A percentile compares a stretch with the other conserved stretches of the same genome.
phyloP scores from a whole-genome alignment of 139 green algal genomes.

The Chlamydomonas incerta region DNA sequence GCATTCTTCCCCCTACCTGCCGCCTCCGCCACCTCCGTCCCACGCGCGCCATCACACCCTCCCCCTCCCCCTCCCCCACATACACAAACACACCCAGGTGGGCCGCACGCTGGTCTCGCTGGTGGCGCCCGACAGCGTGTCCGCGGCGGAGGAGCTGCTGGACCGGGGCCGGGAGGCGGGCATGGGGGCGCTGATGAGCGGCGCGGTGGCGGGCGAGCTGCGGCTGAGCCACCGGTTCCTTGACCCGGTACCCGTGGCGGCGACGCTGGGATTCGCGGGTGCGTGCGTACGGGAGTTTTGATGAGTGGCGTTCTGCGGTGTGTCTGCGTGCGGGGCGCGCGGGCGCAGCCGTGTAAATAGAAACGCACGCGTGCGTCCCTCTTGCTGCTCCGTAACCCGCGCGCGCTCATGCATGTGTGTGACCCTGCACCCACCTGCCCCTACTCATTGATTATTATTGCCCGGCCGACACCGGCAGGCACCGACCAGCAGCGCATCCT shows the following conservation, averaged over 20 bases:
- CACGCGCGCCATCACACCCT: background rate
- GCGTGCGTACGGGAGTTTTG: too few relatives aligned
- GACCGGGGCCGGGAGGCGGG: background rate
- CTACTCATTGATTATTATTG: too few relatives aligned
- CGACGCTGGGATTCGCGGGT: background rate
- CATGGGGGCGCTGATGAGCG: background rate
- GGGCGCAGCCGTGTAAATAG: too few relatives aligned
- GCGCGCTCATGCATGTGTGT: too few relatives aligned
- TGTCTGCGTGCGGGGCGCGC: too few relatives aligned
- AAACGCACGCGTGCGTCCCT: too few relatives aligned
- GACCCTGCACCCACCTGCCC: background rate
- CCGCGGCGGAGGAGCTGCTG: background rate
- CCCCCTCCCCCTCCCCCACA: background rate
- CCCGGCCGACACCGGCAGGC: conserved; percentile 11
- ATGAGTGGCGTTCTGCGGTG: too few relatives aligned
- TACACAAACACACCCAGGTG: background rate
- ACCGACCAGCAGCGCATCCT: conserved; percentile 35
- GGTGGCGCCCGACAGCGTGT: background rate
- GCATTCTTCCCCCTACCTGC: too few relatives aligned
- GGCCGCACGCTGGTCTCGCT: background rate
- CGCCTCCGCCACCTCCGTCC: too few relatives aligned
- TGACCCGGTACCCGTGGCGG: background rate
- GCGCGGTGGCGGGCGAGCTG: background rate
- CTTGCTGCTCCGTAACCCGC: too few relatives aligned
- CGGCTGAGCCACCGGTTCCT: background rate